Evolutionary conservation across 441 rosid species (phyloP).

Genomic region (Adansonia grandidieri): DNA sequence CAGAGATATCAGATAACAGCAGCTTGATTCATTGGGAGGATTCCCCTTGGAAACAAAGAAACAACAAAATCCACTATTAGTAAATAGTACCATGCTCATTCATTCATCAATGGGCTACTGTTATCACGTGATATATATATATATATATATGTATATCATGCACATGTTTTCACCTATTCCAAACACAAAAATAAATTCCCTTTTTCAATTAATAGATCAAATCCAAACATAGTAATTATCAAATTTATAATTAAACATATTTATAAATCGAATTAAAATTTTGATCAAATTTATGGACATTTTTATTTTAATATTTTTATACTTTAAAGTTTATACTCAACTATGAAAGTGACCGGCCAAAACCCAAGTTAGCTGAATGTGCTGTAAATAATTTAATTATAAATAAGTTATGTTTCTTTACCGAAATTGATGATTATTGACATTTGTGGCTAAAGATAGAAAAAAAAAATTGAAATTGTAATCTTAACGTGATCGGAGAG

Average conservation of each 20-base stretch:
- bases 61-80: neutral
- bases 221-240: neutral
- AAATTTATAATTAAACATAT: too few relatives aligned
- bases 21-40: neutral
- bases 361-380: neutral
- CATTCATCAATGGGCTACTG: neutral
- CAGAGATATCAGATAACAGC: neutral
- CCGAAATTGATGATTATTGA: slow-evolving; percentile 10
- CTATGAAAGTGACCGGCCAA: neutral
- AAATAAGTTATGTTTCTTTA: neutral
- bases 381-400: neutral
- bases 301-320: neutral
- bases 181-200: neutral
- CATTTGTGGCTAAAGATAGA: neutral
- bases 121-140: slow-evolving; percentile 1
- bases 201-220: neutral
- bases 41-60: neutral
- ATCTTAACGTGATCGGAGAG: neutral
- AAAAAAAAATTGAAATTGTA: slow-evolving; percentile 1
- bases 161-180: too few relatives aligned
- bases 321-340: neutral
- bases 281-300: neutral
- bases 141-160: neutral
- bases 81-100: too few relatives aligned
- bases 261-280: neutral